These are phyloP conservation scores for Takashimella tepidaria DNA, from an alignment of 1,284 basidiomycete genomes.

Conservation along the genomic window DNA sequence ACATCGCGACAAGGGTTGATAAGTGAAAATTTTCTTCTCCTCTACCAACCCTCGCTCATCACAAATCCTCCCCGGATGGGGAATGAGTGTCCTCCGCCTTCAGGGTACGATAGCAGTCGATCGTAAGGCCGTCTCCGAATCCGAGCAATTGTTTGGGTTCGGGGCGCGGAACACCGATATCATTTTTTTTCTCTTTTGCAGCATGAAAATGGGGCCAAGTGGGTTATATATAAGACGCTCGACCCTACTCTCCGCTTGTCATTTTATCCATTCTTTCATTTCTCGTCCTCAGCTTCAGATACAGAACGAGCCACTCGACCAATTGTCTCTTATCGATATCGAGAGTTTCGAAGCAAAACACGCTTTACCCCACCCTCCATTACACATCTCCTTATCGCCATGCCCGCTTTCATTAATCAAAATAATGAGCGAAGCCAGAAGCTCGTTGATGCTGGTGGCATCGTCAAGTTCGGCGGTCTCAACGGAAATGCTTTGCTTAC, in stretches of 20 bases:
- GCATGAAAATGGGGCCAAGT: background rate
- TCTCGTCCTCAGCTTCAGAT: no score
- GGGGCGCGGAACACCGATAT: background rate
- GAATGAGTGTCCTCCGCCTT: background rate
- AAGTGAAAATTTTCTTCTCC: background rate
- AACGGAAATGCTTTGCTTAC: constrained; percentile 36
- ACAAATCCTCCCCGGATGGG: background rate
- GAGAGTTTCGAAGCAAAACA: no score
- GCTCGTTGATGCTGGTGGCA: constrained; percentile 10
- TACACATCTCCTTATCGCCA: background rate
- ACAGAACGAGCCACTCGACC: no score
- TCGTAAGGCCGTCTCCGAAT: background rate
- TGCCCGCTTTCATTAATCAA: background rate
- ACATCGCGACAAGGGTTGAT: background rate
- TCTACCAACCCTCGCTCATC: background rate
- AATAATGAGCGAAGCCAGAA: constrained; percentile 1
- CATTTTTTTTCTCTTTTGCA: background rate
- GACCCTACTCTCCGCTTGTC: background rate
- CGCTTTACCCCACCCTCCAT: background rate
- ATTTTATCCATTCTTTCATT: background rate
- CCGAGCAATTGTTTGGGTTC: background rate
- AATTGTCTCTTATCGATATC: no score
- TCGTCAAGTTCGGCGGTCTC: constrained; percentile 36
- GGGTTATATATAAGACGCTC: background rate
- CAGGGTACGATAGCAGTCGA: background rate